Conservation (phyloP, 2,329 filamentous ascomycete genomes). For the Colletotrichum melonis region DNA sequence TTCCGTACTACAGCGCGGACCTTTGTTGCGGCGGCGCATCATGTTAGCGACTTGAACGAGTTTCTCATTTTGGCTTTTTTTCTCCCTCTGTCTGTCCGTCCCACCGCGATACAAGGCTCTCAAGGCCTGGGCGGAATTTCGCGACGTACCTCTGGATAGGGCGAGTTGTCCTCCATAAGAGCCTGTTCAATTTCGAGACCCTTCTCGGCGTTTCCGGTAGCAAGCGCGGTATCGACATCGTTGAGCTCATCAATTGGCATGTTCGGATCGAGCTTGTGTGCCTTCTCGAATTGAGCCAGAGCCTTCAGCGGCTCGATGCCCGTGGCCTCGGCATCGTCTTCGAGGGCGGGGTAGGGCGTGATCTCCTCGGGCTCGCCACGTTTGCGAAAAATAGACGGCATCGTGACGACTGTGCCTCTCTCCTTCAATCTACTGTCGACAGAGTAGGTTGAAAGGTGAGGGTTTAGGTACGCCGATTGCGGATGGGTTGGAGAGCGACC, state of each 20-base stretch:
- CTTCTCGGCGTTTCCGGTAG: constrained; percentile 65
- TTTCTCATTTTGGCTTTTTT: too few relatives aligned
- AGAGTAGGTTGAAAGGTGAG: constrained; percentile 31
- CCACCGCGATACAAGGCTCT: background rate
- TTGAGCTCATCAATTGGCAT: constrained; percentile 71
- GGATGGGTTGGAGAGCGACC: constrained; percentile 30
- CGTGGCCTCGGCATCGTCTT: constrained; percentile 51
- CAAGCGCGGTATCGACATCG: constrained; percentile 68
- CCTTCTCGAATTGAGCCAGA: constrained; percentile 67
- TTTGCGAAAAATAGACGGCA: constrained; percentile 55
- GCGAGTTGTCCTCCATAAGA: constrained; percentile 72
- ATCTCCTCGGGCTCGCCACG: constrained; percentile 58
- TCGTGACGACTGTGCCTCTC: constrained; percentile 41
- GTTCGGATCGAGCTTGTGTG: constrained; percentile 74
- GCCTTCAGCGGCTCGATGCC: constrained; percentile 56
- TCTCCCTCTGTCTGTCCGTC: background rate
- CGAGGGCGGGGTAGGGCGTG: constrained; percentile 53
- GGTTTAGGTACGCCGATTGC: constrained; percentile 28
- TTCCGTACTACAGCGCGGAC: constrained; percentile 75
- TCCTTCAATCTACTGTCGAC: constrained; percentile 31
- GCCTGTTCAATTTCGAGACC: constrained; percentile 68
- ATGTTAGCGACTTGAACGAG: constrained; percentile 23
- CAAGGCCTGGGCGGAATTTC: background rate
- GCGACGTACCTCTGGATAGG: constrained; percentile 70
- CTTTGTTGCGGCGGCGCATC: constrained; percentile 45